Evolutionary conservation across 257 asterid species (phyloP), one percentile per base, ranked within the genome.

Genomic region (Cynanchum wilfordii): DNA sequence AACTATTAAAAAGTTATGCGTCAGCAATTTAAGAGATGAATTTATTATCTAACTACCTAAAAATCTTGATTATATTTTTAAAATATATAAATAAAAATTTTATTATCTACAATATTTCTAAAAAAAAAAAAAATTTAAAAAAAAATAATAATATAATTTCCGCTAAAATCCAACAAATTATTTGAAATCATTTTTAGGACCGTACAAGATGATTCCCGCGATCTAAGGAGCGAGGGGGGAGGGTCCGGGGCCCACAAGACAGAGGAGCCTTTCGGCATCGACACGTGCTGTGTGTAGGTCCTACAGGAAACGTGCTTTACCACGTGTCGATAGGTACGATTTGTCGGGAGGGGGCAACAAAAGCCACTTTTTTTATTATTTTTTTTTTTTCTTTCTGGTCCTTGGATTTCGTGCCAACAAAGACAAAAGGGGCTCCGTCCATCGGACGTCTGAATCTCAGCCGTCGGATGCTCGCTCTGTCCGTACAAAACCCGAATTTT

Each of bases 321-420:
- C 77, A 77, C 80, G 76, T 71, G 80, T 77, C 80, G 10, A 63
- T 1, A 17, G 33, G 30, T 20, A 25, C 38, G 13, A 25, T 17
- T 68, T 80, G 81, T 77, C 81, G 74, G 73, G 81, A 71, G 57
- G 67, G 68, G 71, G 75, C 33, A 25, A 38, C 72, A 49, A 52
- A 70, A 16, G 47, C 54, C 45, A 24, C 71, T 20, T 29, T 50
- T 3, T 1, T 36, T 0, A 2, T 51, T 60, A 3, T 36, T 36
- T 4, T 36, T 36, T 36, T 10, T 42, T 42, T 42, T 42, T 8
- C 2, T 42, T 42, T 42, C 10, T 42, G 1, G 11, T 58, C 73
- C 50, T 36, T 7, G 16, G 16, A 27, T 20, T 40, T 49, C 1
- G 52, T 50, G 72, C 52, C 10, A 7, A 42, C 11, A 2, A 6